phyloP scores from a whole-genome alignment of 345 rosid genomes.

The Lepidium aucheri region DNA sequence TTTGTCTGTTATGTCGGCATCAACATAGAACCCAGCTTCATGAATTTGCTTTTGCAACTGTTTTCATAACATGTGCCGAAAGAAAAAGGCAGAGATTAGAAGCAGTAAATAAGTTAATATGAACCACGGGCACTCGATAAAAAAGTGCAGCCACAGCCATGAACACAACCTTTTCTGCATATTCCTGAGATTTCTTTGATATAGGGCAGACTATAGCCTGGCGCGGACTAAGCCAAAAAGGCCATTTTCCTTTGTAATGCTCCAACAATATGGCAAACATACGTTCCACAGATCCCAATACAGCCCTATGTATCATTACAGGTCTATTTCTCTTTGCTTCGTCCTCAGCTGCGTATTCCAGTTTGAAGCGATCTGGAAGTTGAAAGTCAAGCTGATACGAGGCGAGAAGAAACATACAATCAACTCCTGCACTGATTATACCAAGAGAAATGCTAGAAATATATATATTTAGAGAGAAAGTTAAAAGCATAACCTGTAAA shows the following conservation, averaged over 20 bases:
- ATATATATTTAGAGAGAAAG: not conserved
- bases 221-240: conserved; percentile 98
- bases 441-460: not conserved
- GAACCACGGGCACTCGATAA: not conserved
- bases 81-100: conserved; percentile 26
- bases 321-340: conserved; percentile 78
- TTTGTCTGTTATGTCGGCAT: conserved; percentile 69
- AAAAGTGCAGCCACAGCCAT: not conserved
- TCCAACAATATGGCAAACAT: conserved; percentile 91
- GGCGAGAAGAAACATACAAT: conserved; percentile 7
- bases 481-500: conserved; percentile 53
- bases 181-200: conserved; percentile 71
- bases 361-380: conserved; percentile 70
- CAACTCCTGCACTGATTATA: conserved; percentile 6
- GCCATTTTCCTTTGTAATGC: conserved; percentile 99
- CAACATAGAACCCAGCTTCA: conserved; percentile 69
- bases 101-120: not conserved
- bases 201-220: conserved; percentile 98
- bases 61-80: not conserved
- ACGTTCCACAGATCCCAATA: conserved; percentile 93
- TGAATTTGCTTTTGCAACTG: conserved; percentile 64
- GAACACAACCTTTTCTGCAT: conserved; percentile 52
- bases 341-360: conserved; percentile 84
- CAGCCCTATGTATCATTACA: conserved; percentile 94
- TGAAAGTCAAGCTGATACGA: conserved; percentile 87